Base-by-base conservation (phyloP, 83 land plant species). In the Picea mariana region DNA sequence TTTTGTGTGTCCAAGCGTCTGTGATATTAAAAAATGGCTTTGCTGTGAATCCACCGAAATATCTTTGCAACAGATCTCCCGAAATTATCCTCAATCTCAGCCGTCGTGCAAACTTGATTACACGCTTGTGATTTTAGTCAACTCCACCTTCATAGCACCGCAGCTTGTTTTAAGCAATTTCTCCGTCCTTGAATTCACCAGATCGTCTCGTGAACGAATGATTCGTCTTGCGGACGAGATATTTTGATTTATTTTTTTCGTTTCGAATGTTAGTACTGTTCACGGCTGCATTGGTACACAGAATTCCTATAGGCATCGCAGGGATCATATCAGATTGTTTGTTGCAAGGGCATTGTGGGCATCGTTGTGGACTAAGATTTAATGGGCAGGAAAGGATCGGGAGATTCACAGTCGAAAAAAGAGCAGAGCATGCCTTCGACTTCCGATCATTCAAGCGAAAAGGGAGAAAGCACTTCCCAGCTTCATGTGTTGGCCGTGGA, bases 401-500 rank as follows among this genome's bases (percentile, higher is more conserved):
- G 26, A n/a, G 77, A 75, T 75, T 21, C 11, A 15, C 7, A 12
- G 12, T 75, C 20, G 20, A 75, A 4, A 47, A 21, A 16, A 21
- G 77, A 58, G 59, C 4, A 13, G 3, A 47, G 59, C 16, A 49
- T 44, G 55, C 11, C 15, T 3, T 75, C 77, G 13, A 49, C 27
- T 49, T 75, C 26, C 18, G 24, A 49, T 47, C 58, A 47, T 3
- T 75, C 38, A 21, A 9, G 15, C 18, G 16, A 44, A 11, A 24
- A 42, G 80, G 80, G 80, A 4, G n/a, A 20, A 3, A 27, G 38
- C 21, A 31, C 20, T 34, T 49, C 88, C 3, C 85, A 87, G 67
- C 87, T 82, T 77, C 95, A 92, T 89, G 95, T 94, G n/a, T 79
- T 94, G 17, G 94, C 96, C 17, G 94, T 92, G 65, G 94, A 92